phyloP scores from a whole-genome alignment of 805 yeast species.

The Ogataea allantospora region DNA sequence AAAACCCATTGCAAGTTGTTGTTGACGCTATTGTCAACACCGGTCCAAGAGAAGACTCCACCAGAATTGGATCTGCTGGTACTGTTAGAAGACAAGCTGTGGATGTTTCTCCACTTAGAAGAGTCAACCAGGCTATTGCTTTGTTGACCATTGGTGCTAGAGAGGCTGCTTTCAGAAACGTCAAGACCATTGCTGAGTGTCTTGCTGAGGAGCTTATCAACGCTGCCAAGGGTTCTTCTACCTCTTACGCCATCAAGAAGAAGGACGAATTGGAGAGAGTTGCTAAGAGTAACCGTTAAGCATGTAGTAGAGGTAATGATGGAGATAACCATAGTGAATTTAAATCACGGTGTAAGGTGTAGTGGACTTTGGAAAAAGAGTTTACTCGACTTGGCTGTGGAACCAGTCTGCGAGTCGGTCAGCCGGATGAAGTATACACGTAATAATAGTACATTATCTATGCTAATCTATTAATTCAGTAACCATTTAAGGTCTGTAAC shows the following conservation, averaged over 20 bases:
- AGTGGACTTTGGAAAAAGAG: not conserved
- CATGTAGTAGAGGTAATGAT: constrained; percentile 9
- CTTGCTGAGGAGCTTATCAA: constrained; percentile 99
- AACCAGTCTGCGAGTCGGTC: too few relatives aligned
- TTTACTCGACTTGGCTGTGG: too few relatives aligned
- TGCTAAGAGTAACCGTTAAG: constrained; percentile 99
- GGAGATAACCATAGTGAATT: constrained; percentile 1
- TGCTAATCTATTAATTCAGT: constrained; percentile 6
- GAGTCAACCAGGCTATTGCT: constrained; percentile 99
- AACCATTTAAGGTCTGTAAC: constrained; percentile 6
- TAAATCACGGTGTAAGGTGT: constrained; percentile 1
- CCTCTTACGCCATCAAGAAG: constrained; percentile 99
- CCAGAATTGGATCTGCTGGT: constrained; percentile 99
- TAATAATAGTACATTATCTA: constrained; percentile 2
- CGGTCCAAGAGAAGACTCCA: constrained; percentile 99
- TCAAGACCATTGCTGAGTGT: constrained; percentile 99
- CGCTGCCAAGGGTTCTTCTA: constrained; percentile 99
- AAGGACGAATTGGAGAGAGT: constrained; percentile 99
- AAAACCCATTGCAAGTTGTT: constrained; percentile 98
- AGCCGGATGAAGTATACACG: too few relatives aligned
- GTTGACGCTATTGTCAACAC: constrained; percentile 99
- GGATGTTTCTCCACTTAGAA: constrained; percentile 99
- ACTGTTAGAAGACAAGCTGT: constrained; percentile 99
- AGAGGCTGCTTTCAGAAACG: constrained; percentile 99
- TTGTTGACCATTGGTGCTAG: constrained; percentile 99